Conservation (phyloP, 805 yeast species). For the Candida oleophila region DNA sequence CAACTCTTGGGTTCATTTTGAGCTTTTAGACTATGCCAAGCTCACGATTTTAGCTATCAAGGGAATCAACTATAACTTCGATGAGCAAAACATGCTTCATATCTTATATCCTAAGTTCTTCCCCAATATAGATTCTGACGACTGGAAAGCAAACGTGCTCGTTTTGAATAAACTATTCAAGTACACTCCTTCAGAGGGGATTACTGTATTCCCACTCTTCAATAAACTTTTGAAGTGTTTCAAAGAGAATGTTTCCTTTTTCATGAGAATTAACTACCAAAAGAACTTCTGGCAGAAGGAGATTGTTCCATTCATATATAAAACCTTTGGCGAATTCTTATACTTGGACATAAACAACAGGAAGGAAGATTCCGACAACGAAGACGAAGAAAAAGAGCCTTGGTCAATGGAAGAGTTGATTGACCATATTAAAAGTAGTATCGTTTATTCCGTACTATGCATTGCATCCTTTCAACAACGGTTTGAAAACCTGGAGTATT, state of each 20-base stretch:
- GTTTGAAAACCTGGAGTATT: constrained; percentile 13
- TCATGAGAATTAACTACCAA: constrained; percentile 21
- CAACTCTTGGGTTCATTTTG: constrained; percentile 34
- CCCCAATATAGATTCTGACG: constrained; percentile 42
- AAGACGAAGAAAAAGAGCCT: constrained; percentile 7
- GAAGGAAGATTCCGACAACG: background rate
- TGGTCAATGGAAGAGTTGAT: constrained; percentile 8
- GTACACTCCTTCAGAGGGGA: background rate
- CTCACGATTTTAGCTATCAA: constrained; percentile 42
- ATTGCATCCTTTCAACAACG: constrained; percentile 19
- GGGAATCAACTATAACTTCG: constrained; percentile 34
- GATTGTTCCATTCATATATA: constrained; percentile 29
- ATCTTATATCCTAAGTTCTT: constrained; percentile 44
- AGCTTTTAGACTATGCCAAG: constrained; percentile 34
- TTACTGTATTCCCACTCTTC: constrained; percentile 14
- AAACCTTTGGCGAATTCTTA: constrained; percentile 28
- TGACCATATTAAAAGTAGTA: constrained; percentile 20
- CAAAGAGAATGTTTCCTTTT: constrained; percentile 20
- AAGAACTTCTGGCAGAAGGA: constrained; percentile 27
- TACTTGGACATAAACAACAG: constrained; percentile 17
- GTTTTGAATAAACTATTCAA: constrained; percentile 16
- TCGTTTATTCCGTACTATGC: constrained; percentile 24
- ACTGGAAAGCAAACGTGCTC: constrained; percentile 31
- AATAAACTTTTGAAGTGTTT: constrained; percentile 17
- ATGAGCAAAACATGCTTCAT: constrained; percentile 43